Base-by-base conservation (phyloP, 192 early-diverging fungal genomes). In the Dimargaris verticillata region DNA sequence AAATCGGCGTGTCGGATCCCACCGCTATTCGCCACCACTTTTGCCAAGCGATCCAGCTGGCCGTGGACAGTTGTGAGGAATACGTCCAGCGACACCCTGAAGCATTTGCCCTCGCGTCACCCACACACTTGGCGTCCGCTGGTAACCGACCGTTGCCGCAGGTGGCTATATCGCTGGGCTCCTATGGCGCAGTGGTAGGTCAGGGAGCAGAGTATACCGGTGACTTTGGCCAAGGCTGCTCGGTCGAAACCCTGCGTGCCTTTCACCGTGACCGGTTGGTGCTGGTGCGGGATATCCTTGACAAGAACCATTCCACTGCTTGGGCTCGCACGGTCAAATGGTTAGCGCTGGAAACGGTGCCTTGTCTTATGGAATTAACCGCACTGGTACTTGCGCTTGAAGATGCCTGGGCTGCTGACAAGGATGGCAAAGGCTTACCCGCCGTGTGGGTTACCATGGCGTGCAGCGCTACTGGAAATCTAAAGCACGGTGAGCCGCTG, bases 151-250 rank as follows among this genome's bases (percentile, higher is more conserved):
- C 4, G 22, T 22, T 22, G 22, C 47, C 47, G 4, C 47, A 7
- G 9, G 47, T 48, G 47, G 47, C 47, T 22, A 17, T 48, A 48
- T 48, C 47, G 4, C 47, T 48, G 47, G 47, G 47, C 22, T 48
- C 47, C 4, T 48, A 20, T 48, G 47, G 47, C 4, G 47, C 47
- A 48, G 47, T 48, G 47, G 47, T 48, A 22, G 47, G 47, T 20
- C 18, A 22, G 2, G 47, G 47, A 48, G 47, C 47, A 48, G 47
- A 48, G 47, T 48, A 48, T 48, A 48, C 47, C 47, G 47, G 47
- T 4, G 47, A 48, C 18, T 48, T 48, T 48, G n/a, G n/a, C n/a
- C n/a, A n/a, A n/a, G 47, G 47, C 47, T 48, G 47, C 22, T 17
- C 47, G 22, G 47, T 20, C 47, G 47, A 48, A 17, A 17, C 17